Conservation (phyloP, 2,329 filamentous ascomycete genomes). For the Rhynchosporium graminicola region DNA sequence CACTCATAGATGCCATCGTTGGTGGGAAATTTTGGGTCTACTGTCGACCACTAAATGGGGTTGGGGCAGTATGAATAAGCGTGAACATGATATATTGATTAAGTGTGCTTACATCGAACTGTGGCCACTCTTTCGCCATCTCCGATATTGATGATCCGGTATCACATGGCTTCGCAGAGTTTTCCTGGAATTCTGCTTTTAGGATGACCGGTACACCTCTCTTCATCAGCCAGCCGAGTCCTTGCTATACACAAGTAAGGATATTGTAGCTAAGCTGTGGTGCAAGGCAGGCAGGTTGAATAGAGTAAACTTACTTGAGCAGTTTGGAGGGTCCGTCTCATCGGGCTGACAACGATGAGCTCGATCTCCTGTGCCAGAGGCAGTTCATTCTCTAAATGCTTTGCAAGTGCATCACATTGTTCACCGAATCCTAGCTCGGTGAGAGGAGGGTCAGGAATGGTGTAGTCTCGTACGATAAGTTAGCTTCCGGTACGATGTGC, state of each 20-base stretch:
- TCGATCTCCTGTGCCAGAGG: slow-evolving; percentile 38
- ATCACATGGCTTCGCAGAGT: slow-evolving; percentile 39
- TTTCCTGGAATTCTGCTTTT: slow-evolving; percentile 40
- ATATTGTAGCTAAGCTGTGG: not conserved
- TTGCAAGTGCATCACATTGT: slow-evolving; percentile 33
- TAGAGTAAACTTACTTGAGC: slow-evolving; percentile 16
- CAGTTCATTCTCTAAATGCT: slow-evolving; percentile 33
- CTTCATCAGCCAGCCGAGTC: slow-evolving; percentile 39
- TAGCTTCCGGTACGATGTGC: slow-evolving; percentile 18
- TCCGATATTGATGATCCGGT: slow-evolving; percentile 33
- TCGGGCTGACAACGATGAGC: slow-evolving; percentile 40
- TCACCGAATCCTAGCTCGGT: slow-evolving; percentile 32
- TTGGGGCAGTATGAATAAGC: not conserved
- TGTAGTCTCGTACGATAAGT: slow-evolving; percentile 34
- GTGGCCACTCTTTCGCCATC: slow-evolving; percentile 39
- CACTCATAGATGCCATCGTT: slow-evolving; percentile 38
- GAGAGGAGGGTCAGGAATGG: slow-evolving; percentile 33
- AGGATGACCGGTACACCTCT: slow-evolving; percentile 36
- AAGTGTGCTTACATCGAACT: slow-evolving; percentile 32
- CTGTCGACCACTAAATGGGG: slow-evolving; percentile 30
- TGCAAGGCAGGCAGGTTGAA: not conserved
- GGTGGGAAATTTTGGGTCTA: slow-evolving; percentile 38
- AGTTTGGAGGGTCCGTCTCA: slow-evolving; percentile 39
- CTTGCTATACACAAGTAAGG: slow-evolving; percentile 23
- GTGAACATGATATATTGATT: too few relatives aligned